Conservation (phyloP, 2,329 filamentous ascomycete species). For the Xylaria sp. region DNA sequence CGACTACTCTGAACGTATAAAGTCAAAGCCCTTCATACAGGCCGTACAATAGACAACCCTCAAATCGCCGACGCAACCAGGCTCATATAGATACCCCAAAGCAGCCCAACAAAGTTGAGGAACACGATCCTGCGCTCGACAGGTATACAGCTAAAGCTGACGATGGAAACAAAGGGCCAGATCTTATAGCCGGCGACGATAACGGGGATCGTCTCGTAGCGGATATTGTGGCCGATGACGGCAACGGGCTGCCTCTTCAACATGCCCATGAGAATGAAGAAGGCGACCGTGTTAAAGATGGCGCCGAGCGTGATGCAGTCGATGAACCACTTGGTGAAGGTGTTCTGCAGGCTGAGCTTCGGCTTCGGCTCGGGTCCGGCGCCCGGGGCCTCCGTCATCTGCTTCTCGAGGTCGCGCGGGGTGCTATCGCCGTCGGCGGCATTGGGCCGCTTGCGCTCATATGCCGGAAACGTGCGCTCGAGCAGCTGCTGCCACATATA, state of each 20-base stretch:
- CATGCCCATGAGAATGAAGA: slow-evolving; percentile 60
- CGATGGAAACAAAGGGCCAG: slow-evolving; percentile 63
- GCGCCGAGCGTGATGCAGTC: slow-evolving; percentile 62
- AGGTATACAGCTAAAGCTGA: slow-evolving; percentile 62
- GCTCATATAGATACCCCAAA: slow-evolving; percentile 65
- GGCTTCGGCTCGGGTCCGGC: slow-evolving; percentile 41
- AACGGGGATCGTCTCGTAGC: slow-evolving; percentile 59
- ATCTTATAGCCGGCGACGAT: slow-evolving; percentile 63
- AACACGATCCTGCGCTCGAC: slow-evolving; percentile 63
- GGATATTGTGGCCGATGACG: slow-evolving; percentile 55
- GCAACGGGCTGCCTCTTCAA: slow-evolving; percentile 55
- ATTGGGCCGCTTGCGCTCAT: slow-evolving; percentile 41
- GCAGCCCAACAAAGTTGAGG: slow-evolving; percentile 59
- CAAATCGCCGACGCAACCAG: slow-evolving; percentile 53
- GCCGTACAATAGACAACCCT: background rate
- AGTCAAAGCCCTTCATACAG: background rate
- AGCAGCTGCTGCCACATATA: slow-evolving; percentile 68
- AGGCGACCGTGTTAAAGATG: slow-evolving; percentile 59
- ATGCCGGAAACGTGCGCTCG: slow-evolving; percentile 64
- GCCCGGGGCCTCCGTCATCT: slow-evolving; percentile 22
- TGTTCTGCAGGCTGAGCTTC: slow-evolving; percentile 57
- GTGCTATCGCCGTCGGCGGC: slow-evolving; percentile 4
- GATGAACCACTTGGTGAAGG: slow-evolving; percentile 61
- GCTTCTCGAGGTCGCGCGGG: slow-evolving; percentile 47
- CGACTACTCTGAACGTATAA: background rate